Base-by-base conservation (phyloP, 2,329 filamentous ascomycete genomes). In the Aspergillus melleus region DNA sequence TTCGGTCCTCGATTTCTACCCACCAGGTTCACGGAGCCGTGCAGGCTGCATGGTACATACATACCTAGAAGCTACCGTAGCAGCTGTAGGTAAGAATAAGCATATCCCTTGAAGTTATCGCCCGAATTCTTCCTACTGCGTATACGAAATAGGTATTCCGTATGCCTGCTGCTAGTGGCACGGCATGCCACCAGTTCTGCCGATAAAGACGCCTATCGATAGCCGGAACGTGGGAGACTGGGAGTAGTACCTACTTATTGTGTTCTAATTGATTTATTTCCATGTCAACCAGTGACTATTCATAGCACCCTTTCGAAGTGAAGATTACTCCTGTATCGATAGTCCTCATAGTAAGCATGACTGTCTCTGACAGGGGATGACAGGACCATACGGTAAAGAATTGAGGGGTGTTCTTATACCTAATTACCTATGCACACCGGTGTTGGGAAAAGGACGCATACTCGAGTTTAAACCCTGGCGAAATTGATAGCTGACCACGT, bases 141-240 rank as follows among this genome's bases (percentile, higher is more conserved):
- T n/a, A n/a, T n/a, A n/a, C n/a, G n/a, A n/a, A n/a, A n/a, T n/a
- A n/a, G 24, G 24, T 47, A 53, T 32, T 32, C 30, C 12, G 9
- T 32, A 32, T 32, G 10, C 39, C 54, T 56, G n/a, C 32, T 54
- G 11, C 36, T 39, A 14, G 57, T 60, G 24, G 42, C 55, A 60
- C 50, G 54, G 29, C 54, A 55, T 57, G 49, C 39, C 49, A n/a
- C n/a, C n/a, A n/a, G n/a, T n/a, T n/a, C n/a, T n/a, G n/a, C n/a
- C n/a, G n/a, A n/a, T n/a, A n/a, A n/a, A n/a, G n/a, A n/a, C n/a
- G n/a, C n/a, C n/a, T n/a, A 42, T 65, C 63, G 63, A 64, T 64
- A 62, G 58, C 55, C 55, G 36, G 54, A 63, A 64, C 60, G 63
- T 64, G 61, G 61, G 61, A 63, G 61, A 63, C 54, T 58, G 63